Base-by-base conservation (phyloP, 176 grass and related monocot genomes). In the Zoysia pacifica region DNA sequence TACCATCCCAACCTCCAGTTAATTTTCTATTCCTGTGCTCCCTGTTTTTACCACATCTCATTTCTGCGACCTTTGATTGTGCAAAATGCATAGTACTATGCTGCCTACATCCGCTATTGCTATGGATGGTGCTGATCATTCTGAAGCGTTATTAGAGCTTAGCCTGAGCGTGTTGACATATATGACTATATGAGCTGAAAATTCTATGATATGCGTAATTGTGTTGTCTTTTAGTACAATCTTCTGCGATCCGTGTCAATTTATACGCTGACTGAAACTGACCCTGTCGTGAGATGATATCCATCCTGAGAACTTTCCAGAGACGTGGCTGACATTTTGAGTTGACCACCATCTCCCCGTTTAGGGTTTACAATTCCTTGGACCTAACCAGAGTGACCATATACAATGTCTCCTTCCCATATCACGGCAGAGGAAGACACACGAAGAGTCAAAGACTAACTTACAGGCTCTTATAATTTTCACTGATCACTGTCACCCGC, bases 321-420 rank as follows among this genome's bases (percentile, higher is more conserved):
- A 49, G 75, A 76, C 56, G 83, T 65, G 80, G 66, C 80, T 80
- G 69, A 37, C 64, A 60, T 83, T 80, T 90, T 80, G 84, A 87
- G 28, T 28, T 28, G 28, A 28, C 58, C 58, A 42, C 58, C 48
- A 36, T 65, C 64, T 35, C 73, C 54, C 28, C 41, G 35, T 68
- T 47, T 7, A 37, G 39, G 80, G 43, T 83, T 38, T 46, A 76
- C 50, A 58, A 75, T n/a, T 42, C 65, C 89, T 79, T 86, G 84
- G 81, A 90, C 76, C 40, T 76, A 41, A 43, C 69, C 13, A 67
- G 51, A 79, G 80, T 66, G 82, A 63, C 16, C 71, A 63, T 76
- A 47, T 70, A 62, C 20, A 15, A 19, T 53, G 13, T 52, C 11
- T 4, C 20, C 39, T 4, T 15, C 7, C 54, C 64, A 75, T 71